Percentiles rank a stretch among this genome's conserved stretches.
Conservation (phyloP, 305 asterid species). For the Caryopteris hybrid region DNA sequence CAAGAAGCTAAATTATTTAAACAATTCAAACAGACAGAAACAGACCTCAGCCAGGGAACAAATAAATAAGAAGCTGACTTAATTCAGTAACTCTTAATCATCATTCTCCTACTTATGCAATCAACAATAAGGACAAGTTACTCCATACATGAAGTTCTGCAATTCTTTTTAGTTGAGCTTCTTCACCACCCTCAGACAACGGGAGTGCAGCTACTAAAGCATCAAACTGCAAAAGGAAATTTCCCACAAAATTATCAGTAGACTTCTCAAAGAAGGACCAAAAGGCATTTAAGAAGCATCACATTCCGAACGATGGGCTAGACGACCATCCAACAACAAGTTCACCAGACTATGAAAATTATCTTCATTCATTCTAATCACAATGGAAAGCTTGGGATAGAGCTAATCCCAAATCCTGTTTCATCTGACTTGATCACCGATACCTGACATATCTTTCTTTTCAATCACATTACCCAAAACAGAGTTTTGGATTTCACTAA, state of each 20-base stretch:
- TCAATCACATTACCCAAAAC: background rate
- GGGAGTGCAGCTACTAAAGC: conserved; percentile 86
- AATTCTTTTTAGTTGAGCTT: conserved; percentile 75
- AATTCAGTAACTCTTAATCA: background rate
- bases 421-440: background rate
- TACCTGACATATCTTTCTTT: background rate
- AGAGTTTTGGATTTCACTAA: background rate
- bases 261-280: background rate
- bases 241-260: background rate
- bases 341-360: background rate
- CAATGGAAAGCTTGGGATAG: background rate
- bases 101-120: background rate
- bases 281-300: conserved; percentile 4
- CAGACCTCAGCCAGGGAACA: background rate
- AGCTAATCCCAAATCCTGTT: background rate
- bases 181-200: conserved; percentile 80
- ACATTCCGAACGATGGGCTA: background rate
- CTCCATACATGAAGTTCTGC: conserved; percentile 66
- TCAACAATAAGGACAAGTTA: background rate
- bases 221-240: conserved; percentile 54
- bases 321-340: background rate
- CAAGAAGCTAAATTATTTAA: background rate
- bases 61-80: background rate
- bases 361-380: background rate
- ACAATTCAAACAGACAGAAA: too few relatives aligned